phyloP scores from a whole-genome alignment of 805 yeast species.

The Hanseniaspora valbyensis region DNA sequence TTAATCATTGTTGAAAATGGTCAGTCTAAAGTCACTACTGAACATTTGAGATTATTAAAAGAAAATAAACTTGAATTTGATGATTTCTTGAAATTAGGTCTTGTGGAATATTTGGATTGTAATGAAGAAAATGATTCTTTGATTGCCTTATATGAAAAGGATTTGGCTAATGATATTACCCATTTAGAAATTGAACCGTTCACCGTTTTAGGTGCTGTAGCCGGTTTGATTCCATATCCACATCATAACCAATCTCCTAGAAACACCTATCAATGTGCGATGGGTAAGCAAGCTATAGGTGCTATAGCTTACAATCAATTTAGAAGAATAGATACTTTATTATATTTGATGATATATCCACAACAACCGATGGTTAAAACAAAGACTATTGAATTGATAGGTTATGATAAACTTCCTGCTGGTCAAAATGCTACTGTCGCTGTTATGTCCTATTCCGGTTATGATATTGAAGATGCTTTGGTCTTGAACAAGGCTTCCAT shows the following conservation, averaged over 20 bases:
- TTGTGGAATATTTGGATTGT: slow-evolving; percentile 92
- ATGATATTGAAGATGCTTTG: slow-evolving; percentile 97
- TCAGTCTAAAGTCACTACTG: slow-evolving; percentile 54
- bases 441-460: slow-evolving; percentile 97
- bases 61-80: slow-evolving; percentile 76
- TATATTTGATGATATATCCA: slow-evolving; percentile 95
- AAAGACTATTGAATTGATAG: slow-evolving; percentile 86
- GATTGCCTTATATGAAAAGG: slow-evolving; percentile 80
- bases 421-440: slow-evolving; percentile 99
- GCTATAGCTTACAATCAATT: slow-evolving; percentile 97
- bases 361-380: slow-evolving; percentile 99
- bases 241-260: slow-evolving; percentile 89
- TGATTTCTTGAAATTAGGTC: slow-evolving; percentile 72
- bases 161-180: slow-evolving; percentile 46
- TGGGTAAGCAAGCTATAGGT: slow-evolving; percentile 99
- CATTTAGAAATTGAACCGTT: slow-evolving; percentile 95
- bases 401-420: slow-evolving; percentile 93
- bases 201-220: slow-evolving; percentile 85
- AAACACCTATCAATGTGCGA: slow-evolving; percentile 87
- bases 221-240: slow-evolving; percentile 84
- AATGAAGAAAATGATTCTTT: slow-evolving; percentile 93
- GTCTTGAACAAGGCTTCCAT: slow-evolving; percentile 86
- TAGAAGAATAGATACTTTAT: slow-evolving; percentile 83
- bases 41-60: slow-evolving; percentile 54
- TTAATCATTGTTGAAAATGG: slow-evolving; percentile 75